Percentiles rank a stretch among this genome's conserved stretches.
Evolutionary conservation across 164 flowering plant genomes (phyloP).

Genomic region (Berberis thunbergii): DNA sequence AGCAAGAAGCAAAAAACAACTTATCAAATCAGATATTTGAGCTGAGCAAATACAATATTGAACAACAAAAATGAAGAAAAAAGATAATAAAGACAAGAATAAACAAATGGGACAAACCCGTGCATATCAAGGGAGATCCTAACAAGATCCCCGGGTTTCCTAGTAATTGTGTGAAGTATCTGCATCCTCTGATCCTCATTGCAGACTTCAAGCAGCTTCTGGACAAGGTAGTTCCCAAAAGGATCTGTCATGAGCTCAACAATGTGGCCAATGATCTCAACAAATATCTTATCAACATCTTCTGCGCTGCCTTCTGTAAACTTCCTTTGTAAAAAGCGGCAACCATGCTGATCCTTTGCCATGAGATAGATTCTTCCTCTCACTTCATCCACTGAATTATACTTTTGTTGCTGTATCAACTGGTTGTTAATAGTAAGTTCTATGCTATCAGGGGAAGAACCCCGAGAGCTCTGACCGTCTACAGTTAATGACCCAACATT

Average conservation of each 20-base stretch:
- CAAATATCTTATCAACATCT: constrained; percentile 49
- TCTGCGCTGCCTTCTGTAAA: constrained; percentile 40
- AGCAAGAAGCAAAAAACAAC: constrained; percentile 2
- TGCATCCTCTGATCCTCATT: constrained; percentile 45
- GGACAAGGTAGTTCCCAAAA: constrained; percentile 77
- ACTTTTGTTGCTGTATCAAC: constrained; percentile 24
- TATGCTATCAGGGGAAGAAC: constrained; percentile 16
- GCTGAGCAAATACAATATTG: not conserved
- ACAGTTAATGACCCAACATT: constrained; percentile 19
- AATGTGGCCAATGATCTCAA: constrained; percentile 51
- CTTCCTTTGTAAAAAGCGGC: constrained; percentile 58
- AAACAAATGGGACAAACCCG: constrained; percentile 37
- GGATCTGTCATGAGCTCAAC: constrained; percentile 68
- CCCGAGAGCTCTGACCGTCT: constrained; percentile 18
- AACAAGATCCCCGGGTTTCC: constrained; percentile 40
- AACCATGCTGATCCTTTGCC: constrained; percentile 72
- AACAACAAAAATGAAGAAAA: not conserved
- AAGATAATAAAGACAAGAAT: too few species aligned
- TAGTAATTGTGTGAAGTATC: constrained; percentile 40
- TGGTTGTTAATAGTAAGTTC: constrained; percentile 15
- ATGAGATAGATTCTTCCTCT: constrained; percentile 38
- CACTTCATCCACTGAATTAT: constrained; percentile 43
- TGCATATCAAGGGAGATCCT: constrained; percentile 49
- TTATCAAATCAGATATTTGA: not conserved
- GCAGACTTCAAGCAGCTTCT: constrained; percentile 74